Evolutionary conservation across 805 yeast genomes (phyloP), one percentile per base, ranked within the genome.

Genomic region (Starmerella floris): DNA sequence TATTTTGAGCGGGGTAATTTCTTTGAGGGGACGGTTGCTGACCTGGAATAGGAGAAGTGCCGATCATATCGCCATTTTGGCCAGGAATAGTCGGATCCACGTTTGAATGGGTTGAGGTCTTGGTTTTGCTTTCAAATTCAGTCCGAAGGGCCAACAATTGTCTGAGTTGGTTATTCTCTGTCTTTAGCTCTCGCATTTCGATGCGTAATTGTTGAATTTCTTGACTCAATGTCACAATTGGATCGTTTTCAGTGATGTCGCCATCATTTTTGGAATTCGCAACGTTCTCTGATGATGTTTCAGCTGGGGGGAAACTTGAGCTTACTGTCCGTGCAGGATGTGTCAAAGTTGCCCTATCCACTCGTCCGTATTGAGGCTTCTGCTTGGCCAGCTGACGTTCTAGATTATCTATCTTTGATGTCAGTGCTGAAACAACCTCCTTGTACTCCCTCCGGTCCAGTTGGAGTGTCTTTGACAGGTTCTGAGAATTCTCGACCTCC

Each of bases 351-450:
- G n/a, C n/a, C n/a, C n/a, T n/a, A n/a, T n/a, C n/a, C n/a, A n/a
- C n/a, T n/a, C n/a, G n/a, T n/a, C n/a, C n/a, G n/a, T n/a, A n/a
- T n/a, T n/a, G n/a, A n/a, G n/a, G 28, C 28, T 25, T 25, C 28
- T 25, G 28, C 28, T 25, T n/a, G n/a, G n/a, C n/a, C 13, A 31
- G 22, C 13, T 31, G 13, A 9, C 35, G 21, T 22, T 39, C 37
- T 5, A 31, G 23, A 13, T 28, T 21, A 9, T 34, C 30, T 2
- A 40, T 34, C 19, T 40, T 40, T 9, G 43, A 17, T 2, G 40
- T 36, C 22, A 44, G 37, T 4, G 43, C 48, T 2, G 41, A 27
- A n/a, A 40, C 41, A 4, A 44, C 39, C 13, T 40, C 48, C 23
- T 30, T 40, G 27, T 36, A 36, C 31, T 40, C 39, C 23, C 13